Conservation (phyloP, 2,329 filamentous ascomycete genomes). For the Arthrobotrys sinensis region DNA sequence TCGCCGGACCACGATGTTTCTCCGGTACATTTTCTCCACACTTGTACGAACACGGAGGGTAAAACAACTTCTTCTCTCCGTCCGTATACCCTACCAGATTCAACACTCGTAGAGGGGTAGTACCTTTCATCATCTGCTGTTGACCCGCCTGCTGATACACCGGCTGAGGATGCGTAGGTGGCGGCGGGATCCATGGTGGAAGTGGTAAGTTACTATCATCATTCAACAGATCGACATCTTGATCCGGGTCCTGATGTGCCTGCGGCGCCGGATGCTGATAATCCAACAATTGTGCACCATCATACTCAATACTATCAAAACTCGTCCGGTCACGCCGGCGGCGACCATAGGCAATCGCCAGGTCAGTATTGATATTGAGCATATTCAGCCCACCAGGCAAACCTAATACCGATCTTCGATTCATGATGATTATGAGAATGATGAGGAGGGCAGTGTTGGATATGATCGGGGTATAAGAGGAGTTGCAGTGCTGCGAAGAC, state of each 20-base stretch:
- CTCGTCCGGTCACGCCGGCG: conserved; percentile 13
- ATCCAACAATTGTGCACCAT: conserved; percentile 9
- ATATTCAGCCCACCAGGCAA: conserved; percentile 9
- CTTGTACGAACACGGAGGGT: conserved; percentile 35
- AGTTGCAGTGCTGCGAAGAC: conserved; percentile 1
- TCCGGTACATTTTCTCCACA: conserved; percentile 3
- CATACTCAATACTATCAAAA: conserved; percentile 27
- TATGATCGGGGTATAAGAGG: conserved; percentile 2
- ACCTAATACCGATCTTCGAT: conserved; percentile 24
- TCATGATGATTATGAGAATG: conserved; percentile 13
- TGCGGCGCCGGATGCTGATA: conserved; percentile 17
- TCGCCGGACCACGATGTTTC: neutral
- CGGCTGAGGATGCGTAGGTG: conserved; percentile 8
- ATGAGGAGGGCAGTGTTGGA: neutral
- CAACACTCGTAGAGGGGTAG: conserved; percentile 37
- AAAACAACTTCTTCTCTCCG: conserved; percentile 33
- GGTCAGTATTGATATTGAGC: conserved; percentile 24
- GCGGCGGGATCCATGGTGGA: conserved; percentile 5
- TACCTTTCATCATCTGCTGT: conserved; percentile 17
- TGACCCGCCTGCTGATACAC: conserved; percentile 3
- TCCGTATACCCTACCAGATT: conserved; percentile 50
- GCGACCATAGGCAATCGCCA: neutral
- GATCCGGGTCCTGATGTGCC: conserved; percentile 26
- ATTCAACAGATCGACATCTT: conserved; percentile 30
- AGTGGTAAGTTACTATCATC: conserved; percentile 19